These are phyloP conservation scores for Clarkia xantiana DNA, from an alignment of 345 rosid species.

Conservation along the genomic window DNA sequence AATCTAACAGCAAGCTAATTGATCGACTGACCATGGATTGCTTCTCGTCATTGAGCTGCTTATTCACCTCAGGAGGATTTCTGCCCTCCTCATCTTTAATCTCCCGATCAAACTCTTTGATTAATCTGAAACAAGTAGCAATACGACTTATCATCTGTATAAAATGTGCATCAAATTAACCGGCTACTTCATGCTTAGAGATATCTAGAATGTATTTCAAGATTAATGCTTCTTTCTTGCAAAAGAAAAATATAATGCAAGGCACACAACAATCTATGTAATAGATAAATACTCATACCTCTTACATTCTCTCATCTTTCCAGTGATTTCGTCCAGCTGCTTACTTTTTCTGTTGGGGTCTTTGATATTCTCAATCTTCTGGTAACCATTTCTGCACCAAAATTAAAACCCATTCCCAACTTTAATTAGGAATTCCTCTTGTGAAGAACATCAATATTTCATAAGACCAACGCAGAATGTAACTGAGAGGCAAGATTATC, in stretches of 20 bases:
- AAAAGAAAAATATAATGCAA: not conserved
- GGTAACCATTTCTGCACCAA: constrained; percentile 80
- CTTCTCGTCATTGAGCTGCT: constrained; percentile 88
- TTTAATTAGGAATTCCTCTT: too few species aligned
- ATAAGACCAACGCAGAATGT: too few species aligned
- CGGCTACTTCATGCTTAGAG: not conserved
- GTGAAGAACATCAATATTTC: too few species aligned
- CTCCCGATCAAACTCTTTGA: constrained; percentile 85
- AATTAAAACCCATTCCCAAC: not conserved
- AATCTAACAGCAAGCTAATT: not conserved
- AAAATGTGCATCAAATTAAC: not conserved
- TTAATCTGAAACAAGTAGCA: constrained; percentile 39
- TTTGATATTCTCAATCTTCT: constrained; percentile 86
- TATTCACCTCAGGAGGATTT: constrained; percentile 70
- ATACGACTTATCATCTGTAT: not conserved
- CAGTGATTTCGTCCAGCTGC: constrained; percentile 93
- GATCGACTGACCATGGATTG: constrained; percentile 71
- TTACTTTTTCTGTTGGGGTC: constrained; percentile 89
- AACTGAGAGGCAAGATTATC: too few species aligned
- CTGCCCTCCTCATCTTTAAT: constrained; percentile 67
- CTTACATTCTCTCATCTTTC: constrained; percentile 94
- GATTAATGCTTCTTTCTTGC: not conserved
- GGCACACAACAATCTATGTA: not conserved
- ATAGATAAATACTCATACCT: constrained; percentile 23
- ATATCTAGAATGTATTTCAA: not conserved